phyloP scores from a whole-genome alignment of 2,329 filamentous ascomycete species.

The Clarireedia homoeocarpa region DNA sequence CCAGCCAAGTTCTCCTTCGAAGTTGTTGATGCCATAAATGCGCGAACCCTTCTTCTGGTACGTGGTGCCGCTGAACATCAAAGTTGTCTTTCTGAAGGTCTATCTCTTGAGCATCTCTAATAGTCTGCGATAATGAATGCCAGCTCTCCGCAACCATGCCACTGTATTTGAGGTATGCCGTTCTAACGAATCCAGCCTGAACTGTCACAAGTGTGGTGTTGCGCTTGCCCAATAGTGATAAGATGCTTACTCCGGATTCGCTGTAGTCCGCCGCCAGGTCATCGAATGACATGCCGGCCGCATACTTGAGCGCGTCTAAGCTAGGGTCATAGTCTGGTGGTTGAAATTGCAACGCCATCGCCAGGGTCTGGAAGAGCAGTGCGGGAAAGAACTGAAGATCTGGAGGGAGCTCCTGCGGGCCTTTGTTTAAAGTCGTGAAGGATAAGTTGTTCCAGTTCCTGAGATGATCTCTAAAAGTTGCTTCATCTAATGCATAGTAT shows the following conservation, averaged over 20 bases:
- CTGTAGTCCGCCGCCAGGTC: constrained; percentile 54
- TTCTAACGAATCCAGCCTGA: constrained; percentile 48
- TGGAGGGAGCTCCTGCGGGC: constrained; percentile 42
- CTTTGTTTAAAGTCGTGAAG: constrained; percentile 41
- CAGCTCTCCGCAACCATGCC: constrained; percentile 48
- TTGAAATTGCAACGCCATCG: constrained; percentile 45
- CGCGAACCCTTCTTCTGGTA: constrained; percentile 41
- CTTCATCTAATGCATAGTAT: constrained; percentile 48
- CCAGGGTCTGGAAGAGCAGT: constrained; percentile 51
- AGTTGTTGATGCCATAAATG: constrained; percentile 52
- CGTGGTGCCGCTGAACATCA: constrained; percentile 34
- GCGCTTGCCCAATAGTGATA: constrained; percentile 48
- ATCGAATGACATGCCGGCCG: constrained; percentile 50
- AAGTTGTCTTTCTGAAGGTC: constrained; percentile 47
- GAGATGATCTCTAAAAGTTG: constrained; percentile 43
- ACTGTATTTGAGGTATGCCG: constrained; percentile 49
- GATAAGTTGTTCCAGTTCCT: constrained; percentile 47
- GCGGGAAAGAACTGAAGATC: constrained; percentile 51
- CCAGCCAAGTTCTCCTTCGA: constrained; percentile 48
- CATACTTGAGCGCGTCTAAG: constrained; percentile 51
- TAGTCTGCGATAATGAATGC: constrained; percentile 42
- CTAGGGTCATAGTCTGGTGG: constrained; percentile 39
- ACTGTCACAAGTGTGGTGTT: constrained; percentile 49
- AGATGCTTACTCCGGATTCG: constrained; percentile 46
- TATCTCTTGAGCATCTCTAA: constrained; percentile 55